These are phyloP conservation scores for Escallonia herrerae DNA, from an alignment of 129 eudicot species.

Conservation along the genomic window DNA sequence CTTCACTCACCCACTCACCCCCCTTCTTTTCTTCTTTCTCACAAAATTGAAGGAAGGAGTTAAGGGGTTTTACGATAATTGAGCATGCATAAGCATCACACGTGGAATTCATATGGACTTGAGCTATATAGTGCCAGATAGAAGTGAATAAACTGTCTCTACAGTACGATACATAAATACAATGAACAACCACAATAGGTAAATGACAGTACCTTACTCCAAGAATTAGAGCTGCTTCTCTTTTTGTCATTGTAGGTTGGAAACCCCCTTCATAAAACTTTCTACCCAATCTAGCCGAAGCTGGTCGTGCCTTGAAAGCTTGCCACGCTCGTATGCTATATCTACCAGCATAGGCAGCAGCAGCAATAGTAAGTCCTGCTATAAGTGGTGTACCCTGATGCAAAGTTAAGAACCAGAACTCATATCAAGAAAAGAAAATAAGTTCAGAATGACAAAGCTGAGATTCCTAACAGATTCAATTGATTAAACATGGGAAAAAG, in stretches of 20 bases:
- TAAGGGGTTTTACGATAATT: too few species aligned
- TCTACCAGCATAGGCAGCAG: conserved; percentile 68
- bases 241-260: conserved; percentile 74
- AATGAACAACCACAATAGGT: not conserved
- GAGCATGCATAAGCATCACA: too few species aligned
- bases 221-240: conserved; percentile 94
- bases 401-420: not conserved
- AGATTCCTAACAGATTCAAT: not conserved
- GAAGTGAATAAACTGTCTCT: too few species aligned
- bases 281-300: conserved; percentile 41
- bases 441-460: not conserved
- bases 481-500: too few species aligned
- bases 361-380: conserved; percentile 72
- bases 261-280: conserved; percentile 89
- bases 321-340: conserved; percentile 79
- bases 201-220: conserved; percentile 55
- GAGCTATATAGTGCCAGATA: too few species aligned
- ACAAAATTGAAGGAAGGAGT: too few species aligned
- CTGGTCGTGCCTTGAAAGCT: conserved; percentile 83
- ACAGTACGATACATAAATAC: too few species aligned
- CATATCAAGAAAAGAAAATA: not conserved
- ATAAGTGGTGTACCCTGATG: conserved; percentile 50
- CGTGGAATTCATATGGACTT: too few species aligned
- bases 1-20: too few species aligned
- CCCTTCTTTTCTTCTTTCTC: too few species aligned